phyloP scores from a whole-genome alignment of 2,329 filamentous ascomycete species.

The Fonsecaea nubica region DNA sequence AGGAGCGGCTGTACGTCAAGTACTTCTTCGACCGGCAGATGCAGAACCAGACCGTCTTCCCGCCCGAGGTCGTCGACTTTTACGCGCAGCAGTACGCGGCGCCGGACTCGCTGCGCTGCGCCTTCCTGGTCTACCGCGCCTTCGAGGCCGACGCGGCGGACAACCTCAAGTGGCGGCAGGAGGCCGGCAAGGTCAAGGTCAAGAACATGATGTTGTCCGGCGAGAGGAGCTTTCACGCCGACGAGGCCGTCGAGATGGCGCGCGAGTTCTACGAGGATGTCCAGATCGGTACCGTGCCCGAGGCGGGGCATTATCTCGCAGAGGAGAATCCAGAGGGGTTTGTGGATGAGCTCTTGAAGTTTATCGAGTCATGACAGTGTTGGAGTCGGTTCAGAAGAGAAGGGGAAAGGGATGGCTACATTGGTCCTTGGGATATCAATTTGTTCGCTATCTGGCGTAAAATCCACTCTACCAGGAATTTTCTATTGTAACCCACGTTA shows the following conservation, averaged over 20 bases:
- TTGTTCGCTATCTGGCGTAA: no score
- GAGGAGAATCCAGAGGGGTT: neutral
- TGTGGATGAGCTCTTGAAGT: neutral
- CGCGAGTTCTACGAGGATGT: neutral
- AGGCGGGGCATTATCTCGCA: neutral
- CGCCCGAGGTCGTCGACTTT: neutral
- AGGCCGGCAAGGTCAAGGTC: neutral
- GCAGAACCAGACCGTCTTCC: slow-evolving; percentile 4
- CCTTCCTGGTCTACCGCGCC: neutral
- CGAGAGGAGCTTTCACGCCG: neutral
- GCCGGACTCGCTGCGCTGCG: slow-evolving; percentile 5
- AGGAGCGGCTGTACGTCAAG: slow-evolving; percentile 7
- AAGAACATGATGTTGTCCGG: slow-evolving; percentile 9
- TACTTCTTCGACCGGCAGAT: slow-evolving; percentile 5
- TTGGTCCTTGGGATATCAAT: no score
- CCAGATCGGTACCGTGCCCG: neutral
- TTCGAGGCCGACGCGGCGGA: slow-evolving; percentile 8
- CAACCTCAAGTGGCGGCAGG: neutral
- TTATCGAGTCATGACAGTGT: neutral
- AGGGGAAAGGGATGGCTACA: no score
- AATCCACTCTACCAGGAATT: no score
- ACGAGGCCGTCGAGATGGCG: neutral
- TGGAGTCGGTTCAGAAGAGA: no score
- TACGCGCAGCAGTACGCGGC: neutral
- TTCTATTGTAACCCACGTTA: no score